Conservation (phyloP, 2,329 filamentous ascomycete genomes). For the Zopfia rhizophila region DNA sequence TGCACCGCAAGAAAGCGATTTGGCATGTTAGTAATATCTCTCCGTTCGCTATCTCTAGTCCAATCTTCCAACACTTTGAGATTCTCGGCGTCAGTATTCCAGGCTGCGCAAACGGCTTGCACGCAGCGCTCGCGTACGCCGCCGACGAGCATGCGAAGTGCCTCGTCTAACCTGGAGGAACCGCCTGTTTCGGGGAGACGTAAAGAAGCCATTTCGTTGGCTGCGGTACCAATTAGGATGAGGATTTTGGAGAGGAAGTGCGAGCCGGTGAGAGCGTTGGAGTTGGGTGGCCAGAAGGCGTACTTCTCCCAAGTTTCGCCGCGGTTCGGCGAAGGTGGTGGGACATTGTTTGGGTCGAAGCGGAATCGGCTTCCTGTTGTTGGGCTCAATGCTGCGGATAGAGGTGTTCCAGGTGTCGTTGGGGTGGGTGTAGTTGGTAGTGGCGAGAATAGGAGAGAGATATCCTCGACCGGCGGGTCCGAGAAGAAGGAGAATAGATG, state of each 20-base stretch:
- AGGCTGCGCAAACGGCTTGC: constrained; percentile 85
- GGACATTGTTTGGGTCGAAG: constrained; percentile 80
- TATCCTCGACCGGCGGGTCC: constrained; percentile 88
- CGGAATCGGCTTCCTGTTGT: constrained; percentile 79
- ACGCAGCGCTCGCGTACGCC: constrained; percentile 85
- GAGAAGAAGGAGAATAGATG: constrained; percentile 84
- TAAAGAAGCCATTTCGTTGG: constrained; percentile 84
- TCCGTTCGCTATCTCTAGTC: constrained; percentile 82
- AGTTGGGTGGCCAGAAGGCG: constrained; percentile 94
- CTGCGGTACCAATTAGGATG: constrained; percentile 83
- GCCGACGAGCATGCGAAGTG: constrained; percentile 78
- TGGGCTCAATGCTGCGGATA: constrained; percentile 65
- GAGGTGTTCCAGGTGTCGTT: constrained; percentile 68
- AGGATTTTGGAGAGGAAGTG: constrained; percentile 88
- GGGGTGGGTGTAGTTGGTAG: constrained; percentile 72
- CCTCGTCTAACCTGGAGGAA: constrained; percentile 68
- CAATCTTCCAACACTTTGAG: constrained; percentile 95
- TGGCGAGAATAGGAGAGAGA: constrained; percentile 87
- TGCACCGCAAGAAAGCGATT: constrained; percentile 87
- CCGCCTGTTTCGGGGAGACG: constrained; percentile 69
- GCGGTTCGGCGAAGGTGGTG: constrained; percentile 75
- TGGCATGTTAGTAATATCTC: constrained; percentile 92
- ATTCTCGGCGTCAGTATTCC: constrained; percentile 93
- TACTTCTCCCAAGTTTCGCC: constrained; percentile 93
- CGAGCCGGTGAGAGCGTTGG: constrained; percentile 91